These are phyloP conservation scores for Kodamaea anthophila DNA, from an alignment of 1,139 yeast species.

Conservation along the genomic window DNA sequence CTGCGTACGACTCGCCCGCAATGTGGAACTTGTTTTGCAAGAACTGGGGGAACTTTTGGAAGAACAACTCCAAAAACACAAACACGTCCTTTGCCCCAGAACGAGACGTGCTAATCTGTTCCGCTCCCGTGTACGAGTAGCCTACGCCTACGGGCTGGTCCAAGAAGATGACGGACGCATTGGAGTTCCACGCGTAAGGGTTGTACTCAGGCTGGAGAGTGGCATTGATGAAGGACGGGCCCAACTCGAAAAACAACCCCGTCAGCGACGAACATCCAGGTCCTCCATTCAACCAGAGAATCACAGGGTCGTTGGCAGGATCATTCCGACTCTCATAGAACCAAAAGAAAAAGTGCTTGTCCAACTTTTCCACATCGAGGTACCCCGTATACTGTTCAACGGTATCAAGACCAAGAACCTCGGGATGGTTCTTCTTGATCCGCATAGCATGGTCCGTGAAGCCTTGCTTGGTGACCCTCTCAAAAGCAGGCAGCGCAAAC, in stretches of 20 bases:
- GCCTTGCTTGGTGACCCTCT: constrained; percentile 9
- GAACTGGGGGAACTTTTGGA: constrained; percentile 66
- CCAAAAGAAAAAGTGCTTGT: constrained; percentile 79
- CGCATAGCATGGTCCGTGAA: constrained; percentile 35
- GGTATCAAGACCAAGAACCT: constrained; percentile 43
- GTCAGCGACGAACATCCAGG: constrained; percentile 71
- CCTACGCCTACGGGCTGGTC: constrained; percentile 80
- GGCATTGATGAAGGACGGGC: constrained; percentile 51
- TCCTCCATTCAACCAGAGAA: constrained; percentile 71
- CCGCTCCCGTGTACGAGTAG: constrained; percentile 60
- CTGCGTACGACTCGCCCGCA: constrained; percentile 86
- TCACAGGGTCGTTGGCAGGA: constrained; percentile 46
- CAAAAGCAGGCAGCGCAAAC: constrained; percentile 8
- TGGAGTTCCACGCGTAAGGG: constrained; percentile 65
- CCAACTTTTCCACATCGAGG: constrained; percentile 48
- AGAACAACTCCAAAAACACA: constrained; percentile 70
- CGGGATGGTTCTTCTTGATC: constrained; percentile 37
- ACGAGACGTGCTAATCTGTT: constrained; percentile 52
- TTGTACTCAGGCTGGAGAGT: constrained; percentile 48
- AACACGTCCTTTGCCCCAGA: constrained; percentile 79
- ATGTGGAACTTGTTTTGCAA: constrained; percentile 61
- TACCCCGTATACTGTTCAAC: constrained; percentile 64
- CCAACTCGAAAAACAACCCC: constrained; percentile 62
- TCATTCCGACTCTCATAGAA: constrained; percentile 61
- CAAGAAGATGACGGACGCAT: constrained; percentile 63